phyloP scores from a whole-genome alignment of 192 early-diverging fungal genomes.

The Coemansia aciculifera region DNA sequence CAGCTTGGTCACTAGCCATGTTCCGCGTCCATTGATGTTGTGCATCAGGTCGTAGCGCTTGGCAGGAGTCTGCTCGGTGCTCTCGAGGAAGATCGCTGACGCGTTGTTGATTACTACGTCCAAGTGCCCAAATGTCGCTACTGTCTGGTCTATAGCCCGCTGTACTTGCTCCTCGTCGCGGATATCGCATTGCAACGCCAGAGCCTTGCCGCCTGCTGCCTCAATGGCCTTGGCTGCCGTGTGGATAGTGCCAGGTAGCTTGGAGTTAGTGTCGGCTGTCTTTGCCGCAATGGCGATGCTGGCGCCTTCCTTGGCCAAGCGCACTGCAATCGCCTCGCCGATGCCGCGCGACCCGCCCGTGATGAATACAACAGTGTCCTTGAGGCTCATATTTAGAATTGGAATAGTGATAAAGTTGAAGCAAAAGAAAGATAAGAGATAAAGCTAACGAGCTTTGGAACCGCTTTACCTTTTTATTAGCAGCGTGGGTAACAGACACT shows the following conservation, averaged over 20 bases:
- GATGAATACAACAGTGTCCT: conserved; percentile 59
- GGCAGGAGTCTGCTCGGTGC: conserved; percentile 54
- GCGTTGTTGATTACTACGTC: conserved; percentile 85
- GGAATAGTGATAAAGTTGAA: neutral
- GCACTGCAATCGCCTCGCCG: conserved; percentile 72
- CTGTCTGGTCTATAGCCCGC: conserved; percentile 66
- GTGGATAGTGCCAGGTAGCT: conserved; percentile 83
- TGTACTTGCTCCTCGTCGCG: conserved; percentile 75
- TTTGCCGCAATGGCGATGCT: conserved; percentile 78
- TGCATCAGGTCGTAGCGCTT: conserved; percentile 79
- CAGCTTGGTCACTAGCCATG: conserved; percentile 75
- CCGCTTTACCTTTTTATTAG: neutral
- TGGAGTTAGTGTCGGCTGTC: conserved; percentile 67
- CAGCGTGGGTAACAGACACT: neutral
- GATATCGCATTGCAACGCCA: conserved; percentile 82
- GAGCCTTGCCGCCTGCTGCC: conserved; percentile 71
- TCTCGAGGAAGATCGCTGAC: conserved; percentile 70
- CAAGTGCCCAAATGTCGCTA: conserved; percentile 70
- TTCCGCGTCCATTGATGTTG: conserved; percentile 75
- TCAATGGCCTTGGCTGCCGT: conserved; percentile 74
- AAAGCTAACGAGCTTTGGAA: neutral
- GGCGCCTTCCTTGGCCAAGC: conserved; percentile 67
- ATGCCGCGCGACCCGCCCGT: conserved; percentile 73
- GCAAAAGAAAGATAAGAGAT: neutral
- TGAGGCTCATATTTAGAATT: conserved; percentile 42